phyloP scores from a whole-genome alignment of 495 filamentous ascomycete species.

The Cryomyces antarcticus region DNA sequence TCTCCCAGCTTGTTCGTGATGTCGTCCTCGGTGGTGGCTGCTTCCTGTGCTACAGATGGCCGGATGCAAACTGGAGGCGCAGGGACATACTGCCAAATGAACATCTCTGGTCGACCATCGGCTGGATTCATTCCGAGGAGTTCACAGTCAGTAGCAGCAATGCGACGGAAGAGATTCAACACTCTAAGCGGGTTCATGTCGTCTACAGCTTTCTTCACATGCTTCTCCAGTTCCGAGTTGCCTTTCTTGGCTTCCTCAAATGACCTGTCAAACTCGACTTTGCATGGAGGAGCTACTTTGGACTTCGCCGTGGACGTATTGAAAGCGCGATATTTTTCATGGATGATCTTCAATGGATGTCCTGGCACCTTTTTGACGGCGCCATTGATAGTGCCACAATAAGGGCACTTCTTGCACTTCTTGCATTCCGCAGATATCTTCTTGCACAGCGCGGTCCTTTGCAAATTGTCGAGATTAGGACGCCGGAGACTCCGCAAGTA shows the following conservation, averaged over 20 bases:
- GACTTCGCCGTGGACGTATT: constrained; percentile 68
- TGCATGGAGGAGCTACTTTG: constrained; percentile 59
- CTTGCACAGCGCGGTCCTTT: constrained; percentile 59
- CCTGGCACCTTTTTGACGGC: constrained; percentile 65
- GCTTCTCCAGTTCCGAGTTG: constrained; percentile 70
- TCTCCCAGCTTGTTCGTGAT: constrained; percentile 86
- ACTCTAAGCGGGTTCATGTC: constrained; percentile 82
- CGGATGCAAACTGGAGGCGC: constrained; percentile 85
- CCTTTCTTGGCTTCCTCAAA: constrained; percentile 54
- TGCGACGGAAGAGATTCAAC: constrained; percentile 72
- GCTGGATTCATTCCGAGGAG: constrained; percentile 69
- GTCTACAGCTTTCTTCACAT: constrained; percentile 76
- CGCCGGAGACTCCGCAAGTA: constrained; percentile 61
- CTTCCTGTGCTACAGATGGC: constrained; percentile 80
- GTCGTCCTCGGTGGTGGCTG: constrained; percentile 85
- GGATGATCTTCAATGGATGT: constrained; percentile 70
- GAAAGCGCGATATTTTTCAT: constrained; percentile 75
- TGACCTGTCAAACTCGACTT: constrained; percentile 64
- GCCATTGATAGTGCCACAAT: constrained; percentile 65
- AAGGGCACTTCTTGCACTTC: constrained; percentile 56
- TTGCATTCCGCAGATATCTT: constrained; percentile 72
- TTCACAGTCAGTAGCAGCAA: constrained; percentile 73
- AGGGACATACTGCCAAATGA: constrained; percentile 90
- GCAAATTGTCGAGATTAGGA: constrained; percentile 70
- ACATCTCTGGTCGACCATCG: constrained; percentile 86